Base-by-base conservation (phyloP, 1,284 basidiomycete species). In the Coniophora puteana region DNA sequence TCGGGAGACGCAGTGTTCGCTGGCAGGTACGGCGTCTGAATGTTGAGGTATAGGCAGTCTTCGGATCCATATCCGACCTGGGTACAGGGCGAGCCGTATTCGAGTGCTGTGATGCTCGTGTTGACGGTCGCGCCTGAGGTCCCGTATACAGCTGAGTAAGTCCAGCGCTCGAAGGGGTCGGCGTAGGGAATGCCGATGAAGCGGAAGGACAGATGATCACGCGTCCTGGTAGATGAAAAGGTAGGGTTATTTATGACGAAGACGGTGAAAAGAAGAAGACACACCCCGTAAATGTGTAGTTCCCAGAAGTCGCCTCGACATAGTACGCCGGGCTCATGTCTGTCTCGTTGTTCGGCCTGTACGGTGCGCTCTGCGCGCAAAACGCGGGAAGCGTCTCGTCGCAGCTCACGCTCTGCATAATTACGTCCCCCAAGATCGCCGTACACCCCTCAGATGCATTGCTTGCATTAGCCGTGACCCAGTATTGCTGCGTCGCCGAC, bases 41-140 rank as follows among this genome's bases (percentile, higher is more conserved):
- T 50, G 49, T 69, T 72, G 33, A 68, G 54, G 50, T 64, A 58
- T 4, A 63, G 54, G 31, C 61, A 67, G 23, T 69, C 59, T 31
- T 59, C 59, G 32, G 40, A 46, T 10, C 61, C 59, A 21, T 35
- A 38, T 21, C 47, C 41, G 6, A 44, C 34, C 43, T 62, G 62
- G 1, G 51, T 47, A 28, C 61, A 63, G 1, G 56, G 40, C 8
- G 58, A 52, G 5, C 62, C 59, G 30, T 59, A 62, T 5, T 36
- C 32, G 5, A 63, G 55, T 7, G 61, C 61, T 4, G 48, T 50
- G 30, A 65, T 46, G 3, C 40, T 48, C n/a, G n/a, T n/a, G n/a
- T n/a, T n/a, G n/a, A n/a, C n/a, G n/a, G n/a, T n/a, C 1, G 23
- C 41, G n/a, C 51, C 47, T 2, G 36, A 38, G n/a, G 36, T 23